phyloP scores from a whole-genome alignment of 1,284 basidiomycete species.

The Tilletia caries region DNA sequence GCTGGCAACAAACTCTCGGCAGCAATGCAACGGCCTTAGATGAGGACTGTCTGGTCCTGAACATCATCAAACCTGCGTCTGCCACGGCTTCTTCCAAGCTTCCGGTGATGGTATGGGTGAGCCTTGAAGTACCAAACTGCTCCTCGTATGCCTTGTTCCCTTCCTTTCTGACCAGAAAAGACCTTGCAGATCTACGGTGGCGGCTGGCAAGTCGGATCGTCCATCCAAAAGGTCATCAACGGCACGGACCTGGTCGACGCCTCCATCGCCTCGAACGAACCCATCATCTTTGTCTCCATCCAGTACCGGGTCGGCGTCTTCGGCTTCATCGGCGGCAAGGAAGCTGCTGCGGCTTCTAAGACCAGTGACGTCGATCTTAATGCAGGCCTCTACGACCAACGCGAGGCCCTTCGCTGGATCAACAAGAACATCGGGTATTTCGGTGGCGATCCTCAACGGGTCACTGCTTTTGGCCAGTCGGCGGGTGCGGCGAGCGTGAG shows the following conservation, averaged over 20 bases:
- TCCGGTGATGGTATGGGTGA: slow-evolving; percentile 17
- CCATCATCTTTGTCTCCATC: slow-evolving; percentile 12
- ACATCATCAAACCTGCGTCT: slow-evolving; percentile 23
- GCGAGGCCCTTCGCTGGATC: slow-evolving; percentile 41
- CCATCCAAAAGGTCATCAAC: not conserved
- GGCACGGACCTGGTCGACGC: slow-evolving; percentile 7
- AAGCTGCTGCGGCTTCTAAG: slow-evolving; percentile 22
- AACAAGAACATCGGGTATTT: slow-evolving; percentile 40
- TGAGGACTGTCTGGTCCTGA: slow-evolving; percentile 44
- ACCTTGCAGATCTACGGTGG: not conserved
- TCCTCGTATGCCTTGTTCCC: too few relatives aligned
- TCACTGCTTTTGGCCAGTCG: slow-evolving; percentile 49
- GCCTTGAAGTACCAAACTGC: not conserved
- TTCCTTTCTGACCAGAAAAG: too few relatives aligned
- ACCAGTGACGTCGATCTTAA: slow-evolving; percentile 20
- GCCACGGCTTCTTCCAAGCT: not conserved
- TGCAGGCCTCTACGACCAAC: slow-evolving; percentile 39
- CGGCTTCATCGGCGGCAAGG: slow-evolving; percentile 32
- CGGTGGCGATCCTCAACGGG: slow-evolving; percentile 42
- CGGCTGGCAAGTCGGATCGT: not conserved
- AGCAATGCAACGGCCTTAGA: slow-evolving; percentile 3
- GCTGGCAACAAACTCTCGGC: slow-evolving; percentile 17
- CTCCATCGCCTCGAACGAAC: slow-evolving; percentile 4
- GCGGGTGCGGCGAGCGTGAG: slow-evolving; percentile 45
- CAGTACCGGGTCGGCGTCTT: slow-evolving; percentile 32